Base-by-base conservation (phyloP, 2,329 filamentous ascomycete species). In the Rhinocladiella similis region DNA sequence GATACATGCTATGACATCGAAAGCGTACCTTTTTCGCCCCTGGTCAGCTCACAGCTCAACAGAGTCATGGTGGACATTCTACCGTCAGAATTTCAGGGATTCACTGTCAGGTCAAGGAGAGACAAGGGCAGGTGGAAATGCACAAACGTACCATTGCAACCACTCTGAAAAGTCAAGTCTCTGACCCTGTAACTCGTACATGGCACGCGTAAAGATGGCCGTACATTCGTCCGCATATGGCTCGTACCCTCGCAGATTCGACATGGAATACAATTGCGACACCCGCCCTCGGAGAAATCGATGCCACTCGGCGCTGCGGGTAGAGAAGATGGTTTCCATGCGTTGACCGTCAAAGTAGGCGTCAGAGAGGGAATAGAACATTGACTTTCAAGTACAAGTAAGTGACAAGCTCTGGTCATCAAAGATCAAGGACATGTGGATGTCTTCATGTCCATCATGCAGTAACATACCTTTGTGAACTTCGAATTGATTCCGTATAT, bases 211-310 rank as follows among this genome's bases (percentile, higher is more conserved):
- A 41, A 58, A 58, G 16, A 58, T 50, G 9, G 22, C 16, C 19
- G 55, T 50, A 41, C 55, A 54, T 39, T 54, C 51, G 59, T 82
- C 72, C 5, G 80, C 77, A 48, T 76, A 77, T 0, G 68, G 63
- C 60, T 82, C 79, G 50, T 79, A 81, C 38, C 70, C 67, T 1
- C 79, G 65, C 1, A 82, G 60, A 3, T 74, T 74, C 19, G 70
- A 75, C 74, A 82, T 78, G 6, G 73, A 75, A 57, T 78, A 81
- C 0, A 75, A 61, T 2, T 68, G 65, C 3, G 77, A 70, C 50
- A 77, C 75, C n/a, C 72, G 69, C 18, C 74, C 72, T 22, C 46
- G 41, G 13, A 59, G 53, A n/a, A 14, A 19, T 42, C 42, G 46
- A 38, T 59, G 56, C 20, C 48, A 46, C 22, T 18, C 22, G 3